Evolutionary conservation across 2,329 filamentous ascomycete genomes (phyloP).

Genomic region (Hypocreales sp.): DNA sequence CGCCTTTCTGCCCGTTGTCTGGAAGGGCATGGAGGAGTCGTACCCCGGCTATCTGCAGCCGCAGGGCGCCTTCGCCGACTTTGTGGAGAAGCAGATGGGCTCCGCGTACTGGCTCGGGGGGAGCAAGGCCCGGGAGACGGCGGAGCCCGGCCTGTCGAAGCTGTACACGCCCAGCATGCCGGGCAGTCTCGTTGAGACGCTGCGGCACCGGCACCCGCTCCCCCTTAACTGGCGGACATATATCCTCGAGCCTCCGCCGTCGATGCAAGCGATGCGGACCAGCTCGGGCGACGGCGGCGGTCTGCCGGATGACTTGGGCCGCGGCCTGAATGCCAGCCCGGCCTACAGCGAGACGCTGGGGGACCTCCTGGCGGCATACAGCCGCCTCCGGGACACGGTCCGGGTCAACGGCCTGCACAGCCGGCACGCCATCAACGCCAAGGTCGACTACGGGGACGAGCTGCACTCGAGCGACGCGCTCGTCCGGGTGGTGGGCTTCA

Average conservation of each 20-base stretch:
- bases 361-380: constrained; percentile 46
- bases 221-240: constrained; percentile 25
- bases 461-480: constrained; percentile 42
- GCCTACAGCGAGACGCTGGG: constrained; percentile 18
- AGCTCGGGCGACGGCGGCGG: constrained; percentile 20
- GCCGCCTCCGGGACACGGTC: constrained; percentile 43
- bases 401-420: constrained; percentile 35
- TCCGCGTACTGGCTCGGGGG: constrained; percentile 25
- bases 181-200: constrained; percentile 19
- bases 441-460: constrained; percentile 21
- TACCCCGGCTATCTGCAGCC: constrained; percentile 59
- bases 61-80: constrained; percentile 46
- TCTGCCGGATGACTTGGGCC: constrained; percentile 9
- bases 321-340: background rate
- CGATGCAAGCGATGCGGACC: constrained; percentile 21
- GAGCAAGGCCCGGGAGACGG: constrained; percentile 19
- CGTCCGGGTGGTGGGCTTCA: constrained; percentile 58
- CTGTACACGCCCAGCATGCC: constrained; percentile 20
- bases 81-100: constrained; percentile 45
- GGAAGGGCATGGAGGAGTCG: constrained; percentile 80
- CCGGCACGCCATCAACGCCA: constrained; percentile 16
- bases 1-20: constrained; percentile 84
- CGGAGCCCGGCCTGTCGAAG: constrained; percentile 13
- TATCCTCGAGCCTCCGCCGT: constrained; percentile 17
- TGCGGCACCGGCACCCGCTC: constrained; percentile 21